A percentile compares a stretch with the other conserved stretches of the same genome.
phyloP scores from a whole-genome alignment of 176 grass and related monocot genomes.

The Lolium rigidum region DNA sequence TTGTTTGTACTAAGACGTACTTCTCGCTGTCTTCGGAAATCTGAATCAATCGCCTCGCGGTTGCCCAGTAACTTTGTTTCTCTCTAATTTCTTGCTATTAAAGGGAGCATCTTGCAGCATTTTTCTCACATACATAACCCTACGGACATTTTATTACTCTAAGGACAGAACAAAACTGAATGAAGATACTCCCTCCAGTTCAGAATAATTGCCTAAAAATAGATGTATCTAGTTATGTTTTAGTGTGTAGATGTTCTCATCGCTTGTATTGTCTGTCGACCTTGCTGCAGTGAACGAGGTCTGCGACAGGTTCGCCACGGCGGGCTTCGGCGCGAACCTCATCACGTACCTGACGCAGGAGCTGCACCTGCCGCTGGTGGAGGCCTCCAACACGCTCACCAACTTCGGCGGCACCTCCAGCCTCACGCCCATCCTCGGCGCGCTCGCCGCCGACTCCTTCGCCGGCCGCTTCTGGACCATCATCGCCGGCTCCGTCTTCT shows the following conservation, averaged over 20 bases:
- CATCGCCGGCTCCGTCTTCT: conserved; percentile 54
- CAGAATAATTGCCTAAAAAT: too few relatives aligned
- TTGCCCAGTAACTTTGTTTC: neutral
- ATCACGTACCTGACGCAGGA: conserved; percentile 74
- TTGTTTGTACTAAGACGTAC: neutral
- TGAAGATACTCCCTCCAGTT: too few relatives aligned
- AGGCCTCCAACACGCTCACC: conserved; percentile 75
- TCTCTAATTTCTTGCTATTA: neutral
- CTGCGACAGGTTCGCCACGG: conserved; percentile 63
- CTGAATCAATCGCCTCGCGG: neutral
- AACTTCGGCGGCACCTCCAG: conserved; percentile 66
- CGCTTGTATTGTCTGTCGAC: neutral
- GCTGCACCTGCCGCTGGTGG: conserved; percentile 70
- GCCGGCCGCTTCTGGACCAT: conserved; percentile 78
- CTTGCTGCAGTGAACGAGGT: conserved; percentile 63
- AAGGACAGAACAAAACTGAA: neutral
- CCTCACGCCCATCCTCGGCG: conserved; percentile 74
- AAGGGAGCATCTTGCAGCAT: neutral
- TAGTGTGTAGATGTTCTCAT: conserved; percentile 2
- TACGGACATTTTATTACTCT: neutral
- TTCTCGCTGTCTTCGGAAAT: conserved; percentile 18
- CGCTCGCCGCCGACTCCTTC: conserved; percentile 65
- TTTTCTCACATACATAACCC: too few relatives aligned
- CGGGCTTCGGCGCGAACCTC: conserved; percentile 65
- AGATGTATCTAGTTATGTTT: too few relatives aligned